These are phyloP conservation scores for Nicotiana undulata DNA, from an alignment of 257 asterid species.

Conservation along the genomic window DNA sequence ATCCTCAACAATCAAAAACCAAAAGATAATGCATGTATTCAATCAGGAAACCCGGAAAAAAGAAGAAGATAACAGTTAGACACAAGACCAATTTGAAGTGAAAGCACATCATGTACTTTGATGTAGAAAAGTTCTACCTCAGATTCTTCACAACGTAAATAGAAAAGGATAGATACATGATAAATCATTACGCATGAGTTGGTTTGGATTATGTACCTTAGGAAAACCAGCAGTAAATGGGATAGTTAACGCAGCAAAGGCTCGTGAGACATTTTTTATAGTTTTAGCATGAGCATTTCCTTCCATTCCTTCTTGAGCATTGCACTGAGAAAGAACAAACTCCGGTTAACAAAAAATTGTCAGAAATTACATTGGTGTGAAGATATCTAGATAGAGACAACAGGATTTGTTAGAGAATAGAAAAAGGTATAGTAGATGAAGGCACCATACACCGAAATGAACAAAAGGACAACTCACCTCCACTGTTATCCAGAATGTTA, in stretches of 20 bases:
- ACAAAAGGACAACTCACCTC: constrained; percentile 47
- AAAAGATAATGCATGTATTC: not conserved
- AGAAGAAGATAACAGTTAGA: not conserved
- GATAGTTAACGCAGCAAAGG: constrained; percentile 60
- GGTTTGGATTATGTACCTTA: constrained; percentile 37
- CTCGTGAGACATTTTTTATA: constrained; percentile 70
- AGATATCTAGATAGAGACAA: not conserved
- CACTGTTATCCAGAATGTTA: constrained; percentile 84
- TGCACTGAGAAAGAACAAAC: constrained; percentile 34
- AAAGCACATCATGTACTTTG: not conserved
- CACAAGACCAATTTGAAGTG: not conserved
- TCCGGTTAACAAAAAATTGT: not conserved
- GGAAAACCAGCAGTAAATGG: constrained; percentile 73
- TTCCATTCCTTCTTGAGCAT: constrained; percentile 90
- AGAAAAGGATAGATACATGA: not conserved
- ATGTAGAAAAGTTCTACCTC: not conserved
- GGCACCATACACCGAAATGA: not conserved
- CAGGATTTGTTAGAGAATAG: not conserved
- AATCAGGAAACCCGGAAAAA: not conserved
- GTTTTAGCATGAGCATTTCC: constrained; percentile 60
- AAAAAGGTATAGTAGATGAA: not conserved
- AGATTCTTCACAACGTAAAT: not conserved
- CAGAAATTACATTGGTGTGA: not conserved
- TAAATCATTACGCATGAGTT: not conserved
- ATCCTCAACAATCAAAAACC: not conserved